A percentile compares a stretch with the other conserved stretches of the same genome.
Conservation (phyloP, 257 asterid species). For the Ocimum tenuiflorum region DNA sequence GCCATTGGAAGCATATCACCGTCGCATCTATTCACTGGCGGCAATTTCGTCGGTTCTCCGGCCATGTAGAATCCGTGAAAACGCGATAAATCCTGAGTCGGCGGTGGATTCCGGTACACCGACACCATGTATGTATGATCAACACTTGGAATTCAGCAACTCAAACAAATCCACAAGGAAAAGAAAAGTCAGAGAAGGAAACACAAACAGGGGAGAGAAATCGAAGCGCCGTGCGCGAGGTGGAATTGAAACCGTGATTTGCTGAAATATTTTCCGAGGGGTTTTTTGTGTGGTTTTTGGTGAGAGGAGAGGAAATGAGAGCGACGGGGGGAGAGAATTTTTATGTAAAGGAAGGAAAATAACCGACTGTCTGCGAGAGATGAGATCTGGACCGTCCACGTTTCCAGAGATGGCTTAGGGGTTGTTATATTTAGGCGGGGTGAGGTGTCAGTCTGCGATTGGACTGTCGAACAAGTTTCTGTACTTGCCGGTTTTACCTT, state of each 20-base stretch:
- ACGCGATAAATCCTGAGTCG: constrained; percentile 36
- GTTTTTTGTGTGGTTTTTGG: constrained; percentile 16
- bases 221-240: not conserved
- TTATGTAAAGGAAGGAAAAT: not conserved
- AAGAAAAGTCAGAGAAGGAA: no score
- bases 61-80: constrained; percentile 23
- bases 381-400: constrained; percentile 42
- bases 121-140: constrained; percentile 57
- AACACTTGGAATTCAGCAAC: constrained; percentile 7
- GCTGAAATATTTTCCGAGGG: not conserved
- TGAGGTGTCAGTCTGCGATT: constrained; percentile 19
- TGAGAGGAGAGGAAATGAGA: not conserved
- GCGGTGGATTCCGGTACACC: constrained; percentile 50
- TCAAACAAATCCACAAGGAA: not conserved
- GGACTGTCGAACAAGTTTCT: constrained; percentile 24
- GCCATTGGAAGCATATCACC: constrained; percentile 14
- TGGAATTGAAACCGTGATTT: not conserved
- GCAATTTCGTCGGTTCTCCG: constrained; percentile 30
- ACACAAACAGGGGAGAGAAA: not conserved
- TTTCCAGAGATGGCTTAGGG: constrained; percentile 23
- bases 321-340: constrained; percentile 5
- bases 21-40: constrained; percentile 9
- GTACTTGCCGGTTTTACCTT: not conserved
- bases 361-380: constrained; percentile 31
- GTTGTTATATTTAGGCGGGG: not conserved